phyloP scores from a whole-genome alignment of 202 grass and related monocot species.

The Digitaria exilis region DNA sequence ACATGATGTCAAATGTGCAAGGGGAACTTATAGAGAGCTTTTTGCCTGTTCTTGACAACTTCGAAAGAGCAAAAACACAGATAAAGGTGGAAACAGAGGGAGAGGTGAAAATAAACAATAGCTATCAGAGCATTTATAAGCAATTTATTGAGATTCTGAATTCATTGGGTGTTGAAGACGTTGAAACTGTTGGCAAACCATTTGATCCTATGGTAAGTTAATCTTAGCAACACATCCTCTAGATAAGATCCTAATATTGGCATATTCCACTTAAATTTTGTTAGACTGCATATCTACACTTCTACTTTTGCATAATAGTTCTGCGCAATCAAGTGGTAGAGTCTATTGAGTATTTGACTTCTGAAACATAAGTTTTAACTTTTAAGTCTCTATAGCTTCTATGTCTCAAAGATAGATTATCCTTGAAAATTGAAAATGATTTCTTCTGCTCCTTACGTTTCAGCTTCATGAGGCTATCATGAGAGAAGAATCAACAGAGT shows the following conservation, averaged over 20 bases:
- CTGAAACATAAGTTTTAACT: not conserved
- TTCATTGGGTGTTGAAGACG: slow-evolving; percentile 72
- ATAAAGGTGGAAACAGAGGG: slow-evolving; percentile 87
- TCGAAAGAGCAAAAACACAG: slow-evolving; percentile 90
- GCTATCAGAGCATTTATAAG: slow-evolving; percentile 97
- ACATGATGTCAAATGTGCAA: slow-evolving; percentile 91
- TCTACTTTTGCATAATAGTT: slow-evolving; percentile 19
- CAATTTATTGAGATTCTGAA: slow-evolving; percentile 86
- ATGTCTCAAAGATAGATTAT: not conserved
- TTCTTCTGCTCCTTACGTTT: slow-evolving; percentile 24
- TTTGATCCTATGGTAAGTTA: slow-evolving; percentile 95
- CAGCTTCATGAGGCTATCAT: slow-evolving; percentile 98
- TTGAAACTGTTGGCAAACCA: slow-evolving; percentile 80
- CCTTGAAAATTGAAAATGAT: slow-evolving; percentile 17
- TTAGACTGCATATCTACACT: not conserved
- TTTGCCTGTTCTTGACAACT: slow-evolving; percentile 95
- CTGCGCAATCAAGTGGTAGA: too few species aligned
- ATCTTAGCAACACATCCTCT: not conserved
- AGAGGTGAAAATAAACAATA: slow-evolving; percentile 89
- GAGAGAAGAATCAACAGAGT: slow-evolving; percentile 81
- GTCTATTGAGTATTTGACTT: too few species aligned
- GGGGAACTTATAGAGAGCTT: slow-evolving; percentile 90
- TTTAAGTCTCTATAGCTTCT: not conserved
- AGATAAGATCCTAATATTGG: not conserved
- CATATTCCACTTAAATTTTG: not conserved